Conservation (phyloP, 2,329 filamentous ascomycete genomes). For the Aspergillus sp. region DNA sequence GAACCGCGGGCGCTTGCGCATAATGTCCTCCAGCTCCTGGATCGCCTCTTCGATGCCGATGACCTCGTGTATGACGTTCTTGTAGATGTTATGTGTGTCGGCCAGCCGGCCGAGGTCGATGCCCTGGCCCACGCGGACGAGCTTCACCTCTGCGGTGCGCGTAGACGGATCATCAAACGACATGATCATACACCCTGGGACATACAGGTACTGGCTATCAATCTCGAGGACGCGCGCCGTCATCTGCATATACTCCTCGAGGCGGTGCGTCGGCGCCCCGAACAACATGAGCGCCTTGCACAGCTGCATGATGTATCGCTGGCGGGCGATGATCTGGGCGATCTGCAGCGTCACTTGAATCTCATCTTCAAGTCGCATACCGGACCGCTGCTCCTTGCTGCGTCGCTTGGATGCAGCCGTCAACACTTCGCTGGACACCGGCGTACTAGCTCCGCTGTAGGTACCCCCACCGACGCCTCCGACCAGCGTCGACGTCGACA, state of each 20-base stretch:
- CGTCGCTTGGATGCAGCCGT: slow-evolving; percentile 27
- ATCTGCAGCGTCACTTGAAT: slow-evolving; percentile 61
- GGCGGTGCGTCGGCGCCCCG: slow-evolving; percentile 83
- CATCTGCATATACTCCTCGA: slow-evolving; percentile 90
- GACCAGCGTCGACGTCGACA: slow-evolving; percentile 23
- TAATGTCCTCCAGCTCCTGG: slow-evolving; percentile 51
- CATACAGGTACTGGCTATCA: slow-evolving; percentile 83
- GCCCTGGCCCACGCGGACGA: slow-evolving; percentile 41
- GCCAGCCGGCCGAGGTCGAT: slow-evolving; percentile 43
- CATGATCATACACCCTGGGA: slow-evolving; percentile 91
- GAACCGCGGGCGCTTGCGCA: slow-evolving; percentile 56
- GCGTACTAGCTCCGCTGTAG: slow-evolving; percentile 28
- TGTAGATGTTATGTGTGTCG: slow-evolving; percentile 48
- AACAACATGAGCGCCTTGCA: slow-evolving; percentile 86
- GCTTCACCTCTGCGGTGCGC: slow-evolving; percentile 46
- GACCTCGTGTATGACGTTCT: slow-evolving; percentile 47
- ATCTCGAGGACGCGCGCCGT: slow-evolving; percentile 85
- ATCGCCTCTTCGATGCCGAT: slow-evolving; percentile 46
- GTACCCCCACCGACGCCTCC: slow-evolving; percentile 14
- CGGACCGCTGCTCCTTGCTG: slow-evolving; percentile 12
- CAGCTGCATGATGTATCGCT: slow-evolving; percentile 78
- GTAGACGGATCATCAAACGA: slow-evolving; percentile 65
- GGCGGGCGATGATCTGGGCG: slow-evolving; percentile 69
- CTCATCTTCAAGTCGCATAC: slow-evolving; percentile 42
- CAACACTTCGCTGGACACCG: slow-evolving; percentile 25